phyloP scores from a whole-genome alignment of 2,329 filamentous ascomycete genomes.

The Colletotrichum liriopes region DNA sequence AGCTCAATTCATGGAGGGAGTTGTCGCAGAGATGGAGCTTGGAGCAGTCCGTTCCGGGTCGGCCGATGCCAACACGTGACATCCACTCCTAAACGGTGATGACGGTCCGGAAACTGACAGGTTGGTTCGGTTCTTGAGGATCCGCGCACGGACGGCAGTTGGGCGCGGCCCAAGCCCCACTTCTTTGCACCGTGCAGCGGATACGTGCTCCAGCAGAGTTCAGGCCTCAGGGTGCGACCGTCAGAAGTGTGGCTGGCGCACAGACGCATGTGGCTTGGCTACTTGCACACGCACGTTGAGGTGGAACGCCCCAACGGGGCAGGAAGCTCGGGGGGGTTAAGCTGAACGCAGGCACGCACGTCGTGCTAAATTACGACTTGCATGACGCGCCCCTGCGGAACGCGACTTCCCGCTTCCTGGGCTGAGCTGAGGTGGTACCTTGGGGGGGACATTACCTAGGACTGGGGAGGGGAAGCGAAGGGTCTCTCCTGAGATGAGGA shows the following conservation, averaged over 20 bases:
- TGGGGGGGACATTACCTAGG: neutral
- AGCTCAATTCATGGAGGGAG: neutral
- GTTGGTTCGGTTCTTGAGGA: neutral
- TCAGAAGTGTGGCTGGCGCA: constrained; percentile 2
- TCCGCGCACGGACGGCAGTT: neutral
- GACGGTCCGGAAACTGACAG: neutral
- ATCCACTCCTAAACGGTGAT: neutral
- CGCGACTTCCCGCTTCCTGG: constrained; percentile 8
- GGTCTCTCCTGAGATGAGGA: neutral
- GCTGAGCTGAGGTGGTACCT: neutral
- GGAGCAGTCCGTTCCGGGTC: neutral
- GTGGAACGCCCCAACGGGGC: neutral
- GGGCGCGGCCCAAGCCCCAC: constrained; percentile 6
- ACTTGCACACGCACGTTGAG: too few relatives aligned
- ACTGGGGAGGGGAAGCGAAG: constrained; percentile 4
- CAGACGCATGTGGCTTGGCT: neutral
- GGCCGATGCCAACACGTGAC: constrained; percentile 12
- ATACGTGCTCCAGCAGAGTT: neutral
- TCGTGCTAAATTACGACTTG: constrained; percentile 12
- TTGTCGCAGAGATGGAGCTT: neutral
- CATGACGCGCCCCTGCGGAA: constrained; percentile 16
- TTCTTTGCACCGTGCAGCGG: too few relatives aligned
- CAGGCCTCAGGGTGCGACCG: neutral
- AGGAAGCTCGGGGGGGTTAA: neutral
- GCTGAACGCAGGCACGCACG: constrained; percentile 20